Evolutionary conservation across 2,329 filamentous ascomycete species (phyloP).

Genomic region (Nemania bipapillata): DNA sequence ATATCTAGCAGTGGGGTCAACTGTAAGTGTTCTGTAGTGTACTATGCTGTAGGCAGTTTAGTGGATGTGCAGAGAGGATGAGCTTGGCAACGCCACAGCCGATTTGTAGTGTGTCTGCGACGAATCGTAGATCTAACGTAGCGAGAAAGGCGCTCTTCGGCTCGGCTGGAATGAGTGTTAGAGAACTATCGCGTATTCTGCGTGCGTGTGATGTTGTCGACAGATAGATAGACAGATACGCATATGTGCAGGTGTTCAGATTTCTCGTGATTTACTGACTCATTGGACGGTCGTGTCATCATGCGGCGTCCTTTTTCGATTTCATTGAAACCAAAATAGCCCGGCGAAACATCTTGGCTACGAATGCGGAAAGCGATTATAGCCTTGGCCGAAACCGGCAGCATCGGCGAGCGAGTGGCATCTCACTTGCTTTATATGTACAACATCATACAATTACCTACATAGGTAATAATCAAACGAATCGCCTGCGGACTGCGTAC

Average conservation of each 20-base stretch:
- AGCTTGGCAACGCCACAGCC: slow-evolving; percentile 4
- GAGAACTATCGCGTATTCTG: background rate
- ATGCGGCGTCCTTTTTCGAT: background rate
- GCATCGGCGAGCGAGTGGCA: background rate
- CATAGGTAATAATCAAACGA: background rate
- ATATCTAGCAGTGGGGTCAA: too few relatives aligned
- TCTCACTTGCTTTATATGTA: background rate
- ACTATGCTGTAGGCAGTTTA: background rate
- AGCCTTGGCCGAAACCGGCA: slow-evolving; percentile 7
- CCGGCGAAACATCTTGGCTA: background rate
- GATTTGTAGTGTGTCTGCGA: background rate
- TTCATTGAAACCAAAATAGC: background rate
- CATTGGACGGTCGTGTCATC: background rate
- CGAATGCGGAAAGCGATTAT: slow-evolving; percentile 4
- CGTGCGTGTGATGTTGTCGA: background rate
- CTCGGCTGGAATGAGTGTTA: background rate
- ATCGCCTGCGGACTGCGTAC: background rate
- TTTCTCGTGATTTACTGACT: background rate
- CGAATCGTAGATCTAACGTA: slow-evolving; percentile 4
- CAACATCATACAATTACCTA: background rate
- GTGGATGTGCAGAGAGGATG: background rate
- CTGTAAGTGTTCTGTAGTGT: too few relatives aligned
- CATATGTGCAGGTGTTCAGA: too few relatives aligned
- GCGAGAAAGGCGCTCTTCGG: slow-evolving; percentile 13
- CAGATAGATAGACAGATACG: too few relatives aligned